Evolutionary conservation across 768 basidiomycete species (phyloP), one percentile per base, ranked within the genome.

Genomic region (Coprinopsis cinerea): DNA sequence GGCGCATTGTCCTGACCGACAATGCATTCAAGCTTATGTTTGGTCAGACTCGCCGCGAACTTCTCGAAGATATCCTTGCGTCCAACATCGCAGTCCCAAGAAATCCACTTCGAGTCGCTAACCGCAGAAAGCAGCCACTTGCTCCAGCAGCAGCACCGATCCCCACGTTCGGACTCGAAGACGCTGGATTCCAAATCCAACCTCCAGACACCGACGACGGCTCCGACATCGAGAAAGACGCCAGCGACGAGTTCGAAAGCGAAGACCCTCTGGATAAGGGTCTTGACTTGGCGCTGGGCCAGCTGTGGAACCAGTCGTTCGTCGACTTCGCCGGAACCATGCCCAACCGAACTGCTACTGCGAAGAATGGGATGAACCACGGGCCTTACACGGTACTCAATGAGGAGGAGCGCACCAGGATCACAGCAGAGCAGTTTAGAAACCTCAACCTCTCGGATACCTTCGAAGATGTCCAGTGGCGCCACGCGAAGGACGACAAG

Each of bases 171-270:
- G 10, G 7, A 5, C 25, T 48, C 2, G 24, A 48, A 24, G 4
- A 36, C 9, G 2, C 26, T 2, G 37, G 37, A 11, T 13, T 17
- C 14, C 24, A 10, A 4, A 14, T 48, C 5, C n/a, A n/a, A 4
- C 47, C 47, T 30, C 10, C 27, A 1, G 25, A 23, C 20, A 24
- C 17, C 25, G 47, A 48, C 25, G 39, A 39, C 25, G 47, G 39
- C 9, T 48, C 47, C 11, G 47, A 48, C 22, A 39, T 48, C 11
- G n/a, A n/a, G n/a, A n/a, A n/a, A n/a, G n/a, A n/a, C n/a, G 18
- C 10, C 6, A 27, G n/a, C 2, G 47, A 4, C 23, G 20, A 24
- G 14, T 18, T 11, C 20, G 32, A 36, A 18, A 1, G 11, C 23
- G 7, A 14, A 1, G 23, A 23, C 4, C 2, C 13, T 4, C 14